Evolutionary conservation across 805 yeast genomes (phyloP).

Genomic region (Monosporozyma servazzii): DNA sequence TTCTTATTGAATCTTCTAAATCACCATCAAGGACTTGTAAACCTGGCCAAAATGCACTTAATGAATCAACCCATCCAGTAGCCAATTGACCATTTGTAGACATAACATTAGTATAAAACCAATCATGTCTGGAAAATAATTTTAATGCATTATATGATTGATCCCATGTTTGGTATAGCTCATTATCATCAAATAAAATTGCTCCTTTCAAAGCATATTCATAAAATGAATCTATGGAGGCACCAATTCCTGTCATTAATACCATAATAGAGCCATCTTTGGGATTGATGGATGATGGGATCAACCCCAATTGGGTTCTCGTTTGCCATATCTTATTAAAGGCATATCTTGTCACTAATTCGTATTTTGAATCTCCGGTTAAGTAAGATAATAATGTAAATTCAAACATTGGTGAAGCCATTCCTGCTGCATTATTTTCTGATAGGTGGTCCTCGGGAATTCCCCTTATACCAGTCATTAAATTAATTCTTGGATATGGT

Average conservation of each 20-base stretch:
- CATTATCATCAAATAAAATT: slow-evolving; percentile 57
- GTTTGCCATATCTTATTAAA: slow-evolving; percentile 64
- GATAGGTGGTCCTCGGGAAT: slow-evolving; percentile 37
- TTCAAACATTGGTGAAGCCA: slow-evolving; percentile 75
- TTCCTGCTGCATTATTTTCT: slow-evolving; percentile 85
- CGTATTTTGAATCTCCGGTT: slow-evolving; percentile 68
- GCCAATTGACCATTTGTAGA: slow-evolving; percentile 40
- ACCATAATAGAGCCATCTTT: slow-evolving; percentile 46
- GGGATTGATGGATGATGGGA: slow-evolving; percentile 75
- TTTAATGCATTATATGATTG: slow-evolving; percentile 50
- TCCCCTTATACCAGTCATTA: slow-evolving; percentile 33
- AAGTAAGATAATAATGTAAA: slow-evolving; percentile 65
- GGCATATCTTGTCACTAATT: slow-evolving; percentile 48
- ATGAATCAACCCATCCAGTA: slow-evolving; percentile 72
- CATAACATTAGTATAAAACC: slow-evolving; percentile 51
- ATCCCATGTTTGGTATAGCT: slow-evolving; percentile 47
- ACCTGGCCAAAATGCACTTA: slow-evolving; percentile 86
- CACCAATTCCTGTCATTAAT: slow-evolving; percentile 71
- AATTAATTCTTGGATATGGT: slow-evolving; percentile 74
- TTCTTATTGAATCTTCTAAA: slow-evolving; percentile 49
- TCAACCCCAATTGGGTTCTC: slow-evolving; percentile 48
- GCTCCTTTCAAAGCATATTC: slow-evolving; percentile 79
- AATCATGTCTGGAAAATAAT: slow-evolving; percentile 41
- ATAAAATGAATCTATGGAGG: slow-evolving; percentile 83
- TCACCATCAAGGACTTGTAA: slow-evolving; percentile 73